phyloP scores from a whole-genome alignment of 2,329 filamentous ascomycete genomes.

The Tolypocladium amazonense region DNA sequence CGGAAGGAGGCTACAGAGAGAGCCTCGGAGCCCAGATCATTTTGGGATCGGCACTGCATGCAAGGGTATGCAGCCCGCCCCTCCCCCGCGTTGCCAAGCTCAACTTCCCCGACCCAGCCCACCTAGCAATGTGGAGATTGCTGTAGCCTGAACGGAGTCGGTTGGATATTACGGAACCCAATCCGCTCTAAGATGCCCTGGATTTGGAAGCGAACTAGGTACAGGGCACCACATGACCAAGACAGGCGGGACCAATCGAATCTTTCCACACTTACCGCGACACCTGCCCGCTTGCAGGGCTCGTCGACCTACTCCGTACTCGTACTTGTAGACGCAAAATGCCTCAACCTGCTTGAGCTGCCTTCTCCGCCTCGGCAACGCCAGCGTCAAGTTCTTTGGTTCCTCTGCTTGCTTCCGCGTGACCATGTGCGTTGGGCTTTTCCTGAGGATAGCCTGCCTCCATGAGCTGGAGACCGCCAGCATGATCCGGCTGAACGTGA shows the following conservation, averaged over 20 bases:
- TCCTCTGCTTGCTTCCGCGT: neutral
- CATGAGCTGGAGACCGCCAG: neutral
- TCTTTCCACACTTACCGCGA: neutral
- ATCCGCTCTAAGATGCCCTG: too few species aligned
- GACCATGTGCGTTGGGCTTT: neutral
- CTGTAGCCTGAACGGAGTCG: neutral
- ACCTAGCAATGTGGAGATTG: neutral
- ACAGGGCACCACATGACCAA: neutral
- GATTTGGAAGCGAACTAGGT: too few species aligned
- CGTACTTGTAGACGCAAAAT: neutral
- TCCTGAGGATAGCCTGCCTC: neutral
- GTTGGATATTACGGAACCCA: too few species aligned
- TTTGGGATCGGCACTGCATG: neutral
- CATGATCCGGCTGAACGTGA: neutral
- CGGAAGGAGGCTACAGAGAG: neutral
- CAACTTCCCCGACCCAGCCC: neutral
- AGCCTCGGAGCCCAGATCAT: neutral
- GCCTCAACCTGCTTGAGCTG: neutral
- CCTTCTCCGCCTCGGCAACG: neutral
- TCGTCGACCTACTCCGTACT: too few species aligned
- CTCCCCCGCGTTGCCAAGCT: neutral
- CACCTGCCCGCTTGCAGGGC: neutral
- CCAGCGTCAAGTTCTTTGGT: neutral
- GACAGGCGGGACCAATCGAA: neutral
- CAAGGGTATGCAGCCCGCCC: neutral